phyloP scores from a whole-genome alignment of 2,329 filamentous ascomycete species.

The Aspergillus melleus region DNA sequence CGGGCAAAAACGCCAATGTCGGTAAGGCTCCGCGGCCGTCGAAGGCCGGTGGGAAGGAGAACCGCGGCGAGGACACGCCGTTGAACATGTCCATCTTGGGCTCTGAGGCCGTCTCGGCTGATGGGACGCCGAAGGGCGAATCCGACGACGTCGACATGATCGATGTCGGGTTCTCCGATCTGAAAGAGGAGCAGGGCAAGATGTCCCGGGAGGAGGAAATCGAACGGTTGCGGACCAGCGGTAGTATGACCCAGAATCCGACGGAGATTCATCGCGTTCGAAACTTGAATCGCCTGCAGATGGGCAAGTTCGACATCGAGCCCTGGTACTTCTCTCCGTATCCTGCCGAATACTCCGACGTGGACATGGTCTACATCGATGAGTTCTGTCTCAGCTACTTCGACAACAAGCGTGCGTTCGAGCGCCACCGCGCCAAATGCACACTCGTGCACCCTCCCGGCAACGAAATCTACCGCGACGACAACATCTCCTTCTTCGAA shows the following conservation, averaged over 20 bases:
- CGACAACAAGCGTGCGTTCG: constrained; percentile 77
- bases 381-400: constrained; percentile 96
- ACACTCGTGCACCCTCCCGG: constrained; percentile 88
- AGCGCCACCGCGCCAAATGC: constrained; percentile 85
- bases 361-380: constrained; percentile 92
- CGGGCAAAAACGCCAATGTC: constrained; percentile 51
- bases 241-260: constrained; percentile 98
- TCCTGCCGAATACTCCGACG: constrained; percentile 81
- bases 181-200: constrained; percentile 40
- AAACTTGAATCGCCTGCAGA: constrained; percentile 91
- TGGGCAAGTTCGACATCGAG: constrained; percentile 87
- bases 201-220: constrained; percentile 82
- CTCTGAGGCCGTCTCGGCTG: constrained; percentile 38
- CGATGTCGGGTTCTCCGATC: constrained; percentile 35
- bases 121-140: constrained; percentile 41
- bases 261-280: constrained; percentile 94
- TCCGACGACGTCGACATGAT: constrained; percentile 46
- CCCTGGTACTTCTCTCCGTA: constrained; percentile 99
- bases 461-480: constrained; percentile 95
- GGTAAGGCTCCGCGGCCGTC: constrained; percentile 50
- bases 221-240: constrained; percentile 88
- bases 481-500: constrained; percentile 91
- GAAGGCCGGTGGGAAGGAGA: constrained; percentile 62
- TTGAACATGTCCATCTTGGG: constrained; percentile 32
- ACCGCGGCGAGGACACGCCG: constrained; percentile 50